Evolutionary conservation across 2,329 filamentous ascomycete genomes (phyloP).

Genomic region (Periglandula ipomoeae): DNA sequence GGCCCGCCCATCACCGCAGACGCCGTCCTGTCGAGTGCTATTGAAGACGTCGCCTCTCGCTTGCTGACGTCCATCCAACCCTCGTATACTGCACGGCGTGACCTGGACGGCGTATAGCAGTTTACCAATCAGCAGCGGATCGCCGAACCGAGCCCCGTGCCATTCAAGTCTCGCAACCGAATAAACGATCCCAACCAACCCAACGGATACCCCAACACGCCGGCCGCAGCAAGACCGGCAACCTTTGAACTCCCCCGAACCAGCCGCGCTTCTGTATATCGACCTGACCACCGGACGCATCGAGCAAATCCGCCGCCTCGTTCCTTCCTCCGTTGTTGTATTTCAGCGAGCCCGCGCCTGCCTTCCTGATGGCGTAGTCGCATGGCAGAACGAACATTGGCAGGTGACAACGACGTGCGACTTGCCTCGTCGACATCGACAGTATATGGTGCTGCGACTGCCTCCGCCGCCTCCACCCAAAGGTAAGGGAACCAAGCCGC

Average conservation of each 20-base stretch:
- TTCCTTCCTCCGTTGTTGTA: slow-evolving; percentile 9
- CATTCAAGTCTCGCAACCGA: neutral
- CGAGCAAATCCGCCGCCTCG: neutral
- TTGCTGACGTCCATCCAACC: neutral
- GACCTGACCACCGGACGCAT: neutral
- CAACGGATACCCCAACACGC: slow-evolving; percentile 4
- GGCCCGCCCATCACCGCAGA: neutral
- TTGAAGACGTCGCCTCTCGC: neutral
- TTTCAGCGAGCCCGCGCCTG: slow-evolving; percentile 21
- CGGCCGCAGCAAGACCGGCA: neutral
- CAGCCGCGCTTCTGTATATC: neutral
- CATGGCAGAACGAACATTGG: slow-evolving; percentile 56
- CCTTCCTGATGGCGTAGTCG: slow-evolving; percentile 56
- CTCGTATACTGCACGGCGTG: neutral
- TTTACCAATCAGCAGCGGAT: neutral
- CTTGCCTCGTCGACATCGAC: slow-evolving; percentile 33
- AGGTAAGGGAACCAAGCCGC: slow-evolving; percentile 12
- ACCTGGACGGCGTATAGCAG: neutral
- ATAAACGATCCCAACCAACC: slow-evolving; percentile 1
- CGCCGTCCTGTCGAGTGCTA: neutral
- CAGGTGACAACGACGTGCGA: slow-evolving; percentile 48
- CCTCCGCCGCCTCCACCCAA: slow-evolving; percentile 16
- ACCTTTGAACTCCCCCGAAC: neutral
- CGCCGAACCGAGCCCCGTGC: neutral
- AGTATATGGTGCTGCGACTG: slow-evolving; percentile 19